phyloP scores from a whole-genome alignment of 495 filamentous ascomycete genomes.

The Sporormia fimetaria region DNA sequence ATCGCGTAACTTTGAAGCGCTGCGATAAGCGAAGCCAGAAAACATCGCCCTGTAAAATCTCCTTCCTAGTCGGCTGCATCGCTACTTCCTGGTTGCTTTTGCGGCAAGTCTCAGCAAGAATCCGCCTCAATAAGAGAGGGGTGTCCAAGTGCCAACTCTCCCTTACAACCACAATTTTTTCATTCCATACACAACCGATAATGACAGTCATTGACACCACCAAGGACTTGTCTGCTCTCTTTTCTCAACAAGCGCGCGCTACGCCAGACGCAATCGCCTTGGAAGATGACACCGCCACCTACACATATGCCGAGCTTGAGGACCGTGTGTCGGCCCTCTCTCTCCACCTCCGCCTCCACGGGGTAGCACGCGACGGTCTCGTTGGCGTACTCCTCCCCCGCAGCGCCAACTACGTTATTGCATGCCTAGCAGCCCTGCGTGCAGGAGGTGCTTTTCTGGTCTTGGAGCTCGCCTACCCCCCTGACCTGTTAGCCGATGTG shows the following conservation, averaged over 20 bases:
- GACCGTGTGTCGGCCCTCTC: slow-evolving; percentile 44
- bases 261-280: slow-evolving; percentile 51
- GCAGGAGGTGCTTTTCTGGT: slow-evolving; percentile 62
- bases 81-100: no score
- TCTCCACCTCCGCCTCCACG: slow-evolving; percentile 43
- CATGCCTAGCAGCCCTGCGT: slow-evolving; percentile 53
- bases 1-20: no score
- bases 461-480: slow-evolving; percentile 57
- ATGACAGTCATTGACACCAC: slow-evolving; percentile 50
- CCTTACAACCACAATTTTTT: background rate
- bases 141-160: background rate
- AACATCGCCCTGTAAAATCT: no score
- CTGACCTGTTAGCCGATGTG: slow-evolving; percentile 52
- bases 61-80: no score
- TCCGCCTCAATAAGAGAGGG: no score
- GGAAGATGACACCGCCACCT: slow-evolving; percentile 44
- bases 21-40: no score
- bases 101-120: no score
- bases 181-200: slow-evolving; percentile 1
- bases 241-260: slow-evolving; percentile 43
- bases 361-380: slow-evolving; percentile 49
- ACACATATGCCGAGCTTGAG: slow-evolving; percentile 53
- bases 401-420: slow-evolving; percentile 58
- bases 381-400: slow-evolving; percentile 56
- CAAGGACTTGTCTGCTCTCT: slow-evolving; percentile 53